A percentile compares a stretch with the other conserved stretches of the same genome.
Conservation (phyloP, 2,329 filamentous ascomycete genomes). For the Cladobotryum mycophilum region DNA sequence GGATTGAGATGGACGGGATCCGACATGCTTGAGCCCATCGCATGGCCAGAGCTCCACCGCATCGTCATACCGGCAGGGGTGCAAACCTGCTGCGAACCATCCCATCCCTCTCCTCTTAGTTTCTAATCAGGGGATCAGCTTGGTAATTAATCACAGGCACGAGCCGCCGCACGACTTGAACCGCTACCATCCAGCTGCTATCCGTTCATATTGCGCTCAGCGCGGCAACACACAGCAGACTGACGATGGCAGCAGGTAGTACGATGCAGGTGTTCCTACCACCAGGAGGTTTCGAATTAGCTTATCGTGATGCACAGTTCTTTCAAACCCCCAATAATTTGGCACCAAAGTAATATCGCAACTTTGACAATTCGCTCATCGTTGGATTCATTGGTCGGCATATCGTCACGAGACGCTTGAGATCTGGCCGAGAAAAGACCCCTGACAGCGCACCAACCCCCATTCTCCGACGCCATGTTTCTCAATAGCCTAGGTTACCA, state of each 20-base stretch:
- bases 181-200: too few relatives aligned
- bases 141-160: slow-evolving; percentile 4
- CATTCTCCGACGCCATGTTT: slow-evolving; percentile 9
- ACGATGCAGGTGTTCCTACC: too few relatives aligned
- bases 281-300: too few relatives aligned
- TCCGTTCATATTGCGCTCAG: too few relatives aligned
- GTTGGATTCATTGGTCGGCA: neutral
- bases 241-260: too few relatives aligned
- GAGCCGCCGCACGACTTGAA: too few relatives aligned
- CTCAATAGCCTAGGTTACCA: slow-evolving; percentile 2
- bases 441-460: slow-evolving; percentile 7
- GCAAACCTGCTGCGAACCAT: neutral
- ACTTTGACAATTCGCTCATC: neutral
- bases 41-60: slow-evolving; percentile 8
- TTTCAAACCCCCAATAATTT: too few relatives aligned
- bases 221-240: too few relatives aligned
- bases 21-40: slow-evolving; percentile 7
- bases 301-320: too few relatives aligned
- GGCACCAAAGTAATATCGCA: too few relatives aligned
- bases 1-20: slow-evolving; percentile 8
- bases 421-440: slow-evolving; percentile 3
- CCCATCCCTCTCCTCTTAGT: neutral
- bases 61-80: slow-evolving; percentile 9
- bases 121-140: neutral
- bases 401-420: neutral